Evolutionary conservation across 306 rosid genomes (phyloP), one percentile per base, ranked within the genome.

Genomic region (Boehmeria nivea): DNA sequence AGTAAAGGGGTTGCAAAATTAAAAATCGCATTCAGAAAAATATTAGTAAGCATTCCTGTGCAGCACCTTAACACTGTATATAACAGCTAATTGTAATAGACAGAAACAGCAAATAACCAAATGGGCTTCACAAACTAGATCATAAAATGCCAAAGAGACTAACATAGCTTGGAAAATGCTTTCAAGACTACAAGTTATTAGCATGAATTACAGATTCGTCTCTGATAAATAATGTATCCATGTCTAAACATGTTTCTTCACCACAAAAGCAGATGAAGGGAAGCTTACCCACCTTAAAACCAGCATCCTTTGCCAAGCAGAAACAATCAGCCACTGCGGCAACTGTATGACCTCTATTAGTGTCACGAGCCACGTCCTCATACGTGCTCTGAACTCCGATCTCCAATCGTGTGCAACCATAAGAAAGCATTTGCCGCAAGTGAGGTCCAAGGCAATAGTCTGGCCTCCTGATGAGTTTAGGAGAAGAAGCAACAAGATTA

Each of bases 401-500:
- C 72, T 91, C 99, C 78, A 91, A 60, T 19, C 99, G 74, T 5
- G 99, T 87, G 64, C 99, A 91, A 20, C 99, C 99, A 63, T 91
- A 91, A 49, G 77, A 66, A 67, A 91, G 99, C 99, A 91, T 87
- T 57, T 91, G 99, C 57, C 99, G 77, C 84, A 91, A 67, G 83
- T 91, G 96, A 43, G 99, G 99, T 28, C 99, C 99, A 50, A 85
- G 95, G 69, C 96, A 91, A 79, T 91, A 91, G 77, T 91, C 99
- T 44, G 99, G 99, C 83, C 99, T 81, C 87, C 99, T 87, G 93
- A 59, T 34, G 58, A 53, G 60, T 61, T 68, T 24, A 8, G n/a
- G 4, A 40, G 12, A 67, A 43, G 36, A 47, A 20, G 46, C 28
- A 59, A 37, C 23, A 56, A 37, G 27, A 57, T 44, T 40, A 31